Evolutionary conservation across 306 rosid species (phyloP), one percentile per base, ranked within the genome.

Genomic region (Spatholobus suberectus): DNA sequence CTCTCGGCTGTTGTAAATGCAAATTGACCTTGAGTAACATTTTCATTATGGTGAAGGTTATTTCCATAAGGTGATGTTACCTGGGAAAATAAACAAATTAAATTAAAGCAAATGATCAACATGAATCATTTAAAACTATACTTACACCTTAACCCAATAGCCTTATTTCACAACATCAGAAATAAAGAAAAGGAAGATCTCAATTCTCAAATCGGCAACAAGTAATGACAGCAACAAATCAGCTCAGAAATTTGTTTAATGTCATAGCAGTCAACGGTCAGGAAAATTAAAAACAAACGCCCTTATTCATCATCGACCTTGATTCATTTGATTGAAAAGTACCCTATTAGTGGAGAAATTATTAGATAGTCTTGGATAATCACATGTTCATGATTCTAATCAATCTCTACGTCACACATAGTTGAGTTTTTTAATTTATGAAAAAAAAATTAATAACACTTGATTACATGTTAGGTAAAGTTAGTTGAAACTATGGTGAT

Each of bases 21-120:
- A 73, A 86, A 88, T 67, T 86, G 89, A 40, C 91, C 91, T 17
- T 88, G 88, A n/a, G 89, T 86, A 2, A 29, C 89, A 70, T 88
- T 88, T 77, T 88, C 86, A 18, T 76, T 73, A 24, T 86, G 80
- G 80, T 88, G 79, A 69, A 88, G 88, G 75, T 44, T 77, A 52
- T 83, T 88, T 44, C 91, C 91, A 62, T 67, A 83, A 43, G 91
- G 91, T 51, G 89, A 83, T 26, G 91, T 88, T 57, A 88, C 91
- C 91, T 88, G 75, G 1, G 44, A 34, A 75, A 27, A 37, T 6
- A n/a, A 61, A 62, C 44, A 70, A 58, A 43, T 12, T 0, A n/a
- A 43, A 68, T 5, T 55, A 21, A 47, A 68, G 23, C 15, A 54
- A 55, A 68, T 18, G 0, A n/a, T 41, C 72, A 61, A 73, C 43